A percentile compares a stretch with the other conserved stretches of the same genome.
phyloP scores from a whole-genome alignment of 2,329 filamentous ascomycete genomes.

The Eurotiales sp. region DNA sequence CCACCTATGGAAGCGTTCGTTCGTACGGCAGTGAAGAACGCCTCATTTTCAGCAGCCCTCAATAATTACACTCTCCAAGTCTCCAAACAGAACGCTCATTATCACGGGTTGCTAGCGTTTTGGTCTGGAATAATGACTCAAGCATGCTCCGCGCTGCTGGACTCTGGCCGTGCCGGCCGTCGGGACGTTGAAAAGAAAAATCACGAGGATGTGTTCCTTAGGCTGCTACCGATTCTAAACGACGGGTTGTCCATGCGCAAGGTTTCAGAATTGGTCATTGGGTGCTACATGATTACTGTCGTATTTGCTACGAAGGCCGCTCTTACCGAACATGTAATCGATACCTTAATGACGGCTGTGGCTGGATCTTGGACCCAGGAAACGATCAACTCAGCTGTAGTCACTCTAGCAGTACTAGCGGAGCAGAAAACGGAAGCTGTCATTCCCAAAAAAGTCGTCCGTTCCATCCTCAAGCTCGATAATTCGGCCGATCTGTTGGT shows the following conservation, averaged over 20 bases:
- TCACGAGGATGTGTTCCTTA: constrained; percentile 71
- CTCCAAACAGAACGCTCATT: constrained; percentile 67
- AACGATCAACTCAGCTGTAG: constrained; percentile 68
- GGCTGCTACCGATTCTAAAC: constrained; percentile 66
- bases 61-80: constrained; percentile 76
- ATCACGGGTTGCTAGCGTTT: constrained; percentile 76
- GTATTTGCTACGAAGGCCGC: constrained; percentile 79
- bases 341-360: constrained; percentile 85
- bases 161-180: constrained; percentile 71
- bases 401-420: constrained; percentile 76
- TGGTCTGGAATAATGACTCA: constrained; percentile 89
- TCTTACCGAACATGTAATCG: constrained; percentile 74
- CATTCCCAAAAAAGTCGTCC: constrained; percentile 67
- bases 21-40: constrained; percentile 75
- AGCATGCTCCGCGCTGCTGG: constrained; percentile 76
- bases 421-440: constrained; percentile 70
- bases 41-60: constrained; percentile 69
- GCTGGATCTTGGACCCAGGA: constrained; percentile 71
- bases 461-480: constrained; percentile 39
- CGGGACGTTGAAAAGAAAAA: constrained; percentile 72
- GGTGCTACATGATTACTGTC: constrained; percentile 85
- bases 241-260: constrained; percentile 72
- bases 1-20: constrained; percentile 80
- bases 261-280: constrained; percentile 74
- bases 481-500: constrained; percentile 30